Evolutionary conservation across 2,329 filamentous ascomycete genomes (phyloP).

Genomic region (Domatiomyces globalis): DNA sequence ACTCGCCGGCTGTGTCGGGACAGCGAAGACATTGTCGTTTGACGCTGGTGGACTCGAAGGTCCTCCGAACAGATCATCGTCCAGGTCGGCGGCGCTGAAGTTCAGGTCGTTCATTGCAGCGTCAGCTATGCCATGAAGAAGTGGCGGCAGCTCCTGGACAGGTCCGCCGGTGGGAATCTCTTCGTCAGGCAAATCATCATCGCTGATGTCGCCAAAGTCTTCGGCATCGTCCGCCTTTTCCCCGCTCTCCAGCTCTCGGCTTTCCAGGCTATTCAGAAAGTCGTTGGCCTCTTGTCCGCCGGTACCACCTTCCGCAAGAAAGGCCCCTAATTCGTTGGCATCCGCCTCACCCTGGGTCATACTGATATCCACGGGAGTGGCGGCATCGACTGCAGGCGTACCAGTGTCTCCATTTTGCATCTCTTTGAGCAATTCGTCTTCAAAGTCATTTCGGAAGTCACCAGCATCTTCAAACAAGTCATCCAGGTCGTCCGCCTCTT

Average conservation of each 20-base stretch:
- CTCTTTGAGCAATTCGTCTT: background rate
- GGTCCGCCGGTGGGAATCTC: constrained; percentile 24
- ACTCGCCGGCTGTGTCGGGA: background rate
- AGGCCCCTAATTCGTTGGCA: constrained; percentile 17
- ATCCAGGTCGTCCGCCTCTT: constrained; percentile 15
- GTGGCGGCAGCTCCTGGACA: constrained; percentile 5
- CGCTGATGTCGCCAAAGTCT: constrained; percentile 81
- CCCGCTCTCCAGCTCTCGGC: constrained; percentile 29
- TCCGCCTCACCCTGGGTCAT: constrained; percentile 7
- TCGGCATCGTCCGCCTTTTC: constrained; percentile 87
- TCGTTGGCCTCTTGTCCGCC: constrained; percentile 2
- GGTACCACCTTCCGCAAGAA: constrained; percentile 23
- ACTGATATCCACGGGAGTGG: constrained; percentile 9
- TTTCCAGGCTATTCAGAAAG: constrained; percentile 13
- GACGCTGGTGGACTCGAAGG: constrained; percentile 9
- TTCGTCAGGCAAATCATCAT: constrained; percentile 79
- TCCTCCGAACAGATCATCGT: constrained; percentile 21
- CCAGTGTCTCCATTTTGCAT: background rate
- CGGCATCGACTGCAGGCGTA: background rate
- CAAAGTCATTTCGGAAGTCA: background rate
- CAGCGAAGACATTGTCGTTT: background rate
- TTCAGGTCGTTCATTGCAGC: constrained; percentile 43
- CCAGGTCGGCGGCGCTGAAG: constrained; percentile 18
- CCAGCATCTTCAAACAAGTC: background rate
- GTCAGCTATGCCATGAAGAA: constrained; percentile 31